Base-by-base conservation (phyloP, 2,329 filamentous ascomycete genomes). In the Torrubiella hemipterigena region DNA sequence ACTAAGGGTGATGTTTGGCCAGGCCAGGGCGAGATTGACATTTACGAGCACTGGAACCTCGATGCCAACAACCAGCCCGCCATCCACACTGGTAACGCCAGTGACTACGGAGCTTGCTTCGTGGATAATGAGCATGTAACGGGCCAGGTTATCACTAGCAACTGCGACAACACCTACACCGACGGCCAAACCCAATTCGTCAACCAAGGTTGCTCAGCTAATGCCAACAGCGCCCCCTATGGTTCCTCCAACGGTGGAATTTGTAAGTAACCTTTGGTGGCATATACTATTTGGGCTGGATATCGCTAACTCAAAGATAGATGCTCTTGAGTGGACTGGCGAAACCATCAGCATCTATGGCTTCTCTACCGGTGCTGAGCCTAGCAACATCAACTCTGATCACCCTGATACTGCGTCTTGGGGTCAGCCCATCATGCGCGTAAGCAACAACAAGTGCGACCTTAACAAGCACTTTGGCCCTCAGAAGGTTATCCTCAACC, bases 401-500 rank as follows among this genome's bases (percentile, higher is more conserved):
- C 55, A 45, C 2, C 82, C 82, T 0, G 59, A 78, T 36, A 79
- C 82, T 1, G 50, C 55, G 2, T 52, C 47, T 23, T 89, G 82
- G 81, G 77, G 74, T 6, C 60, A 49, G 4, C 81, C 83, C 1
- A 51, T 65, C 4, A 73, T 77, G 10, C 58, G 63, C 14, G 78
- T 85, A 2, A 71, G 73, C 12, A 61, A 58, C 30, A 40, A 43
- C 33, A 46, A 44, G 23, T 93, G 84, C 54, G 60, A 84, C 40
- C 73, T 85, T 40, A 57, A 72, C 38, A 51, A 50, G 3, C 64
- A 70, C 44, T 81, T 91, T 52, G 59, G 57, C 38, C 60, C 76
- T 46, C 70, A 87, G 61, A 70, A 76, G 43, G 70, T 93, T 37
- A 73, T 85, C 33, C 69, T 86, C 43, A 74, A 85, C 59, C 82